These are phyloP conservation scores for Colletotrichum phormii DNA, from an alignment of 2,329 filamentous ascomycete genomes.

Conservation along the genomic window DNA sequence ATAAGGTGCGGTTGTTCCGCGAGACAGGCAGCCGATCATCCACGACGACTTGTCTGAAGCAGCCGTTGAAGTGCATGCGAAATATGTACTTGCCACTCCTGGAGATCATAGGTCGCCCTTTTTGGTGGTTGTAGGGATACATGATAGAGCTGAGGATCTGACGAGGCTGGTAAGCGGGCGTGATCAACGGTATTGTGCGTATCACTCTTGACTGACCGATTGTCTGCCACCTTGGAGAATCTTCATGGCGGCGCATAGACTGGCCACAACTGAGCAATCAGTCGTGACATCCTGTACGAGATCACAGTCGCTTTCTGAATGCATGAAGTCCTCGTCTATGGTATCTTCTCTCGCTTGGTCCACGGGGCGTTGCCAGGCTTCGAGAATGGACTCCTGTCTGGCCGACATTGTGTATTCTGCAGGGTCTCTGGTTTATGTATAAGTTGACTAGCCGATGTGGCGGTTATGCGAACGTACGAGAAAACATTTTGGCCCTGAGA, in stretches of 20 bases:
- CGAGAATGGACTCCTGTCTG: slow-evolving; percentile 80
- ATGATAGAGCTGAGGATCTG: slow-evolving; percentile 79
- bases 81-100: slow-evolving; percentile 90
- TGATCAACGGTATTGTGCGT: not conserved
- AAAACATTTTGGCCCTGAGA: slow-evolving; percentile 65
- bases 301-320: slow-evolving; percentile 72
- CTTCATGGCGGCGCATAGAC: slow-evolving; percentile 84
- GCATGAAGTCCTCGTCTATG: slow-evolving; percentile 63
- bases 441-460: slow-evolving; percentile 32
- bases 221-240: slow-evolving; percentile 76
- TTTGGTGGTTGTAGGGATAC: slow-evolving; percentile 76
- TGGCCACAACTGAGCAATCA: slow-evolving; percentile 97
- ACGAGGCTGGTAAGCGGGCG: not conserved
- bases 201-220: slow-evolving; percentile 63
- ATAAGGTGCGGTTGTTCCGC: slow-evolving; percentile 78
- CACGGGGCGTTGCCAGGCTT: slow-evolving; percentile 82
- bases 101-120: slow-evolving; percentile 71
- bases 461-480: slow-evolving; percentile 61
- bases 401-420: slow-evolving; percentile 78
- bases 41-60: slow-evolving; percentile 86
- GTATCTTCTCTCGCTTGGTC: slow-evolving; percentile 66
- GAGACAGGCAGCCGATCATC: slow-evolving; percentile 90
- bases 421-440: slow-evolving; percentile 67
- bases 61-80: slow-evolving; percentile 95
- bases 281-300: slow-evolving; percentile 95